A percentile compares a stretch with the other conserved stretches of the same genome.
These are phyloP conservation scores for Amauroascus niger DNA, from an alignment of 2,329 filamentous ascomycete species.

Conservation along the genomic window DNA sequence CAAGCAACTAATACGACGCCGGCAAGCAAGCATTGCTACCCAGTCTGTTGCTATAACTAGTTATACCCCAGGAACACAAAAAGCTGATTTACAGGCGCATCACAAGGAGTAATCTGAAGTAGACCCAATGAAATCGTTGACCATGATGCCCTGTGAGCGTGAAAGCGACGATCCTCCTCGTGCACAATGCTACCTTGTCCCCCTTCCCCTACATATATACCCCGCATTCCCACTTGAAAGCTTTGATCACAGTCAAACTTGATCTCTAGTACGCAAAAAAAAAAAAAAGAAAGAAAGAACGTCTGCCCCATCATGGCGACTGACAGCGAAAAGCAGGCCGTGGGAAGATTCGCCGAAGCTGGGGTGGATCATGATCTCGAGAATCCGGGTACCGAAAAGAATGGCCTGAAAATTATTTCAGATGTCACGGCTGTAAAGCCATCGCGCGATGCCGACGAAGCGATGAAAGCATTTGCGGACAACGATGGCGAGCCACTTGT, in stretches of 20 bases:
- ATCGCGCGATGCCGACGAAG: constrained; percentile 44
- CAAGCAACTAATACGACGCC: too few relatives aligned
- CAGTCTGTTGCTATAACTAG: too few relatives aligned
- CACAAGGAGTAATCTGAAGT: background rate
- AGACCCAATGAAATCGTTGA: constrained; percentile 2
- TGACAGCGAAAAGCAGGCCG: background rate
- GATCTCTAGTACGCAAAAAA: background rate
- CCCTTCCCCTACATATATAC: background rate
- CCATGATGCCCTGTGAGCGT: too few relatives aligned
- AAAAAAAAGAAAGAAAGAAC: background rate
- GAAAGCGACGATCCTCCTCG: background rate
- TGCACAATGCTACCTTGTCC: background rate
- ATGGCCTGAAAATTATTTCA: background rate
- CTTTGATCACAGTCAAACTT: background rate
- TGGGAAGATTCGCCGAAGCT: background rate
- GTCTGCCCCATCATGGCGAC: background rate
- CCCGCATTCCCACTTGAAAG: background rate
- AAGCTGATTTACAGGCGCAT: background rate
- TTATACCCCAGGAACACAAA: background rate
- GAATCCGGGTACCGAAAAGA: background rate
- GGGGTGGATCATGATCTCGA: background rate
- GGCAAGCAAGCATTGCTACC: too few relatives aligned
- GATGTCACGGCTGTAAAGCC: background rate
- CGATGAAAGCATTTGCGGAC: constrained; percentile 46
- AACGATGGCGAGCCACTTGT: constrained; percentile 42